Conservation (phyloP, 2,329 filamentous ascomycete genomes). For the Byssothecium circinans region DNA sequence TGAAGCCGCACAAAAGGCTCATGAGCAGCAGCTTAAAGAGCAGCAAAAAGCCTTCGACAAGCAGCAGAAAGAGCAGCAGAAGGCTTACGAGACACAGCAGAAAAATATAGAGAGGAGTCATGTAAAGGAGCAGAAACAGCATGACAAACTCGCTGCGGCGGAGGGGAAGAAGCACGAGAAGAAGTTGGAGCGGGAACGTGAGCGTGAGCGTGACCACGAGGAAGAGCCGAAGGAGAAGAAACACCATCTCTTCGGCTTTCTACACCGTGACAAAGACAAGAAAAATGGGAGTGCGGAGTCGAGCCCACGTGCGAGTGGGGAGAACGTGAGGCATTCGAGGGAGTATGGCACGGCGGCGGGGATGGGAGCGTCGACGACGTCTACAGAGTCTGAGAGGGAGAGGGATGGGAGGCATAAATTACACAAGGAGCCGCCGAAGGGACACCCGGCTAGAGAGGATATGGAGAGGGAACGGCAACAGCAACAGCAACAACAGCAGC, state of each 20-base stretch:
- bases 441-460: constrained; percentile 35
- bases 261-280: constrained; percentile 47
- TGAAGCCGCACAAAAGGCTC: constrained; percentile 22
- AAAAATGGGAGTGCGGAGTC: constrained; percentile 23
- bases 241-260: constrained; percentile 43
- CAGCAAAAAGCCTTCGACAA: constrained; percentile 18
- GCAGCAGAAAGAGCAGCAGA: constrained; percentile 19
- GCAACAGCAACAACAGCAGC: too few relatives aligned
- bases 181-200: constrained; percentile 19
- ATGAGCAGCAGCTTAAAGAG: constrained; percentile 29
- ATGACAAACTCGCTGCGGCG: constrained; percentile 20
- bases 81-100: constrained; percentile 16
- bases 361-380: constrained; percentile 16
- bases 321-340: constrained; percentile 23
- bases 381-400: constrained; percentile 12
- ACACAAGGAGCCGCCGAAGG: constrained; percentile 47
- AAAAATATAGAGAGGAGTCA: constrained; percentile 24
- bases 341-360: constrained; percentile 30
- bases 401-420: constrained; percentile 40
- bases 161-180: constrained; percentile 31
- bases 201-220: constrained; percentile 18
- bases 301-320: constrained; percentile 21
- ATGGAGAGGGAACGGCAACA: constrained; percentile 21
- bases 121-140: constrained; percentile 23
- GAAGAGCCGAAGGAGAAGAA: constrained; percentile 42